Percentiles rank a stretch among this genome's conserved stretches.
Conservation (phyloP, 345 rosid genomes). For the Citrus inodora region DNA sequence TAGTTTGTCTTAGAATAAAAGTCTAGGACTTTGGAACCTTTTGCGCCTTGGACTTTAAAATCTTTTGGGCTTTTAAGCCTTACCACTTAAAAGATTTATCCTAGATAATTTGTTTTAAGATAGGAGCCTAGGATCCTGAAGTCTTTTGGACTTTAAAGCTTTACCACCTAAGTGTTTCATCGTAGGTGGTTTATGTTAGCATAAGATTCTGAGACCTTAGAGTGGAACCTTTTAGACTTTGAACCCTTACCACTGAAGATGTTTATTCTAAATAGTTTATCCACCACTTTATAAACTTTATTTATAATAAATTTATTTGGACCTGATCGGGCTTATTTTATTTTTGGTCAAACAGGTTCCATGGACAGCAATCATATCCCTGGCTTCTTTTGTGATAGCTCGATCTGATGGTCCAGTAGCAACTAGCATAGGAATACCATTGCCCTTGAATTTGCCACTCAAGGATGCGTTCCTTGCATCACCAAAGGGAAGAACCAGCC, state of each 20-base stretch:
- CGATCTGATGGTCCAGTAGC: conserved; percentile 53
- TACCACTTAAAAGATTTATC: too few species aligned
- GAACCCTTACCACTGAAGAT: too few species aligned
- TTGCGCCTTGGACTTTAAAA: too few species aligned
- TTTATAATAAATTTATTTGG: too few species aligned
- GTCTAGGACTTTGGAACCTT: too few species aligned
- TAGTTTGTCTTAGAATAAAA: too few species aligned
- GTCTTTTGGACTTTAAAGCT: fast-evolving
- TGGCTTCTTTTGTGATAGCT: conserved; percentile 46
- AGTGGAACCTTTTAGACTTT: fast-evolving
- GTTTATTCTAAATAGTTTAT: too few species aligned
- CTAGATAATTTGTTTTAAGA: too few species aligned
- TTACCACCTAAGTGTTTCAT: too few species aligned
- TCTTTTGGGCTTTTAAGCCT: too few species aligned
- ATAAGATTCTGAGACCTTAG: fast-evolving
- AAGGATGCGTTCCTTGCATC: conserved; percentile 47
- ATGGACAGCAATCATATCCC: conserved; percentile 20
- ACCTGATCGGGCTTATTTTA: too few species aligned
- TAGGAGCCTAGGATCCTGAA: fast-evolving
- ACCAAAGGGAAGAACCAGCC: conserved; percentile 68
- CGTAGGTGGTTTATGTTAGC: fast-evolving
- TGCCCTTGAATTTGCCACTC: conserved; percentile 40
- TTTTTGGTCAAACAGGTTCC: conserved; percentile 3
- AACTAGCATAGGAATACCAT: conserved; percentile 50
- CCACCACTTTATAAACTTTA: too few species aligned